These are phyloP conservation scores for Cairneyella variabilis DNA, from an alignment of 495 filamentous ascomycete genomes.

Conservation along the genomic window DNA sequence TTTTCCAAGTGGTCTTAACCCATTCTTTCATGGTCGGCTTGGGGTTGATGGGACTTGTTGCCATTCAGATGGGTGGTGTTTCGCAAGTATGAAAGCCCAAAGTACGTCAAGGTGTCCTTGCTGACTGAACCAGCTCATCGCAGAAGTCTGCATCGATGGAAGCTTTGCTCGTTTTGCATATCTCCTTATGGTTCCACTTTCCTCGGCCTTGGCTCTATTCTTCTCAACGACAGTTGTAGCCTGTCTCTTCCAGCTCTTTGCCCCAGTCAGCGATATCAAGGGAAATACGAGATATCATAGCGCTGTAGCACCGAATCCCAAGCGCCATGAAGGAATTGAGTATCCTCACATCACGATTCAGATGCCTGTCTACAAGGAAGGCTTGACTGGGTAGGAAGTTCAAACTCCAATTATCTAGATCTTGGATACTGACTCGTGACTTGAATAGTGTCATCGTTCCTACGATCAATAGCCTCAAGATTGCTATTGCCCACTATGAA, in stretches of 20 bases:
- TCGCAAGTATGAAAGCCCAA: background rate
- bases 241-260: slow-evolving; percentile 15
- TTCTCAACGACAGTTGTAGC: slow-evolving; percentile 7
- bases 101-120: background rate
- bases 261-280: slow-evolving; percentile 4
- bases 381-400: slow-evolving; percentile 14
- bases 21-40: background rate
- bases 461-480: slow-evolving; percentile 31
- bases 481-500: slow-evolving; percentile 46
- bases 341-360: slow-evolving; percentile 28
- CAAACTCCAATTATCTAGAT: background rate
- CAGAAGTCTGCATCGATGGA: slow-evolving; percentile 9
- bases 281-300: slow-evolving; percentile 12
- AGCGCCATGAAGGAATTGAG: background rate
- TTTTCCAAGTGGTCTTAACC: background rate
- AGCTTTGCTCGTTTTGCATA: background rate
- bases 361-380: slow-evolving; percentile 35
- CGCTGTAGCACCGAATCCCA: slow-evolving; percentile 6
- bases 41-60: background rate
- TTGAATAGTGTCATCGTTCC: slow-evolving; percentile 29
- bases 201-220: background rate
- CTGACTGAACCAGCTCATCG: slow-evolving; percentile 8
- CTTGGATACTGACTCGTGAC: background rate
- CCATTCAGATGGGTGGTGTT: slow-evolving; percentile 9
- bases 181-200: slow-evolving; percentile 7